Conservation (phyloP, 257 asterid species). For the Plantago major region DNA sequence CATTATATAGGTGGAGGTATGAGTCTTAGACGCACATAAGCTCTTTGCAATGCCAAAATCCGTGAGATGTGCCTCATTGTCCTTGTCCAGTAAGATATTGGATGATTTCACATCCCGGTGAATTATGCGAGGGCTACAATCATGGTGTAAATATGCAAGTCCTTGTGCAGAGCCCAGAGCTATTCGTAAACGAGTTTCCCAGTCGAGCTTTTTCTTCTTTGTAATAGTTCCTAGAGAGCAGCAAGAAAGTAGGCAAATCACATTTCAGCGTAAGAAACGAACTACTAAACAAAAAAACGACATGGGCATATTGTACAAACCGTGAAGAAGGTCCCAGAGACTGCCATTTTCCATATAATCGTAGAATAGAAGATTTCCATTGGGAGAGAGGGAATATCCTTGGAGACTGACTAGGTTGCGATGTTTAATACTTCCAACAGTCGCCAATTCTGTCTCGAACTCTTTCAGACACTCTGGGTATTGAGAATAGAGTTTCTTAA, state of each 20-base stretch:
- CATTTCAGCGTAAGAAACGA: background rate
- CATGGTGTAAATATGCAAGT: conserved; percentile 87
- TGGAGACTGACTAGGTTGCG: conserved; percentile 91
- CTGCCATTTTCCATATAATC: conserved; percentile 99
- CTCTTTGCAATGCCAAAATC: conserved; percentile 94
- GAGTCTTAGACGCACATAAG: conserved; percentile 63
- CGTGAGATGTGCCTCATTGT: conserved; percentile 75
- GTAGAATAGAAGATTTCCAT: conserved; percentile 79
- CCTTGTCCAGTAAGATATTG: conserved; percentile 69
- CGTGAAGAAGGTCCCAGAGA: conserved; percentile 92
- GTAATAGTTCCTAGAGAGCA: conserved; percentile 37
- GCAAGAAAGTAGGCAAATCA: background rate
- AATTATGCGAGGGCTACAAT: conserved; percentile 81
- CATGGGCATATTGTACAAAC: conserved; percentile 26
- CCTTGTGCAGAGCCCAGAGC: conserved; percentile 89
- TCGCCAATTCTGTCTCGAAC: conserved; percentile 84
- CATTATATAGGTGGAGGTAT: conserved; percentile 80
- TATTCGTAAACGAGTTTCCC: conserved; percentile 71
- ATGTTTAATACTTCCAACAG: conserved; percentile 89
- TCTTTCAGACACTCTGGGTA: conserved; percentile 79
- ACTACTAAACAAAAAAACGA: background rate
- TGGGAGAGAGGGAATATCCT: conserved; percentile 81
- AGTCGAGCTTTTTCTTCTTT: conserved; percentile 67
- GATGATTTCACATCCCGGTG: conserved; percentile 93
- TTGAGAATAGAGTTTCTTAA: conserved; percentile 69